Evolutionary conservation across 495 filamentous ascomycete species (phyloP), one percentile per base, ranked within the genome.

Genomic region (Wilcoxina mikolae): DNA sequence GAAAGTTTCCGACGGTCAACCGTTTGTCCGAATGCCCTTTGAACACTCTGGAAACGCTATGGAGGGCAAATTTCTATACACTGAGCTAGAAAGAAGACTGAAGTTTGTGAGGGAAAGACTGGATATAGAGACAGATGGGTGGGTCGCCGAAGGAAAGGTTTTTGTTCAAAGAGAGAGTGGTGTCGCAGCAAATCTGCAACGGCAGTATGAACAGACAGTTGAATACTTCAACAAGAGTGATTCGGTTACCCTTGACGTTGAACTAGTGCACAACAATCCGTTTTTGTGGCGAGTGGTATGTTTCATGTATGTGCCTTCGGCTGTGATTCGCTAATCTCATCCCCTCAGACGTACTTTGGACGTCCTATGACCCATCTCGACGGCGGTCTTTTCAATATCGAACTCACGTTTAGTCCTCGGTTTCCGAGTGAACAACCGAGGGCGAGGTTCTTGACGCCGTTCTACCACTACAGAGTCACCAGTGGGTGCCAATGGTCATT

Each of bases 351-450:
- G 0, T 88, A 94, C 67, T 91, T 95, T 63, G 91, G 91, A 31
- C 78, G 83, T 47, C 85, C 90, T 1, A 93, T 91, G 84, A 94
- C 90, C 0, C 85, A 88, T 58, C 76, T 95, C 3, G 93, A 96
- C 56, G 91, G 91, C 4, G 91, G 91, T 4, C 74, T 96, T 51
- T 89, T 95, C 71, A 76, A 75, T 51, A 81, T 95, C 61, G 81
- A 74, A 59, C 74, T 96, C 26, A 74, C 72, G 60, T 80, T 96
- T 67, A 94, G 88, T 60, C 81, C 88, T n/a, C 76, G 80, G 10
- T 94, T 94, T 61, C 91, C 91, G 0, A 79, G 83, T n/a, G 86
- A 91, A 58, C 89, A 95, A 58, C 91, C 93, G 11, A 76, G 91
- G 51, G 80, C 87, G 35, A 81, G 77, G 47, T 79, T 95, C 58